These are phyloP conservation scores for Phytopythium oedochilum DNA, from an alignment of 352 stramenopile species.

Conservation along the genomic window DNA sequence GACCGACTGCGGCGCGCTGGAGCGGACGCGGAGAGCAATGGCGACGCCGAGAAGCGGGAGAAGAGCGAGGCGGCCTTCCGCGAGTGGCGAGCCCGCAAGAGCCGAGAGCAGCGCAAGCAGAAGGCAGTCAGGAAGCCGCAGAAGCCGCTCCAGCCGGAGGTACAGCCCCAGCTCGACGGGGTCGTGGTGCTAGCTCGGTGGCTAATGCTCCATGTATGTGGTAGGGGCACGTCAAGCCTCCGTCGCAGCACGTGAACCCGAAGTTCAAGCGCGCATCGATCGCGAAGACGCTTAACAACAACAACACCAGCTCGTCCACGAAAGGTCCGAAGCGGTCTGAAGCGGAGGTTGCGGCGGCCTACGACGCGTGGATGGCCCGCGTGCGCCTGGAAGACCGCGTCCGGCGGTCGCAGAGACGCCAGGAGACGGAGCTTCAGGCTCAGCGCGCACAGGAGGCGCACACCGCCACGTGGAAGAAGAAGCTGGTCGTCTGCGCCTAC, in stretches of 20 bases:
- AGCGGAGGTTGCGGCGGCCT: slow-evolving; percentile 15
- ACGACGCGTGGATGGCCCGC: slow-evolving; percentile 36
- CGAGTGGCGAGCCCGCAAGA: slow-evolving; percentile 34
- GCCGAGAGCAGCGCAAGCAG: slow-evolving; percentile 10
- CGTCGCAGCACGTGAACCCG: slow-evolving; percentile 51
- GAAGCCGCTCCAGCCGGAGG: background rate
- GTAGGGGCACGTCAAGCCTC: slow-evolving; percentile 18
- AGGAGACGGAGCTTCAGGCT: slow-evolving; percentile 18
- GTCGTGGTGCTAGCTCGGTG: background rate
- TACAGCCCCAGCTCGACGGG: background rate
- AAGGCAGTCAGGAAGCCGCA: slow-evolving; percentile 1
- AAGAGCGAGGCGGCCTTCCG: slow-evolving; percentile 30
- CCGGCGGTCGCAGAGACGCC: slow-evolving; percentile 20
- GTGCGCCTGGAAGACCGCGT: slow-evolving; percentile 45
- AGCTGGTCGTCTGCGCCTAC: slow-evolving; percentile 64
- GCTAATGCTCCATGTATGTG: too few relatives aligned
- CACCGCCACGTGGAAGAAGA: slow-evolving; percentile 54
- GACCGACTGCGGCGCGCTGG: too few relatives aligned
- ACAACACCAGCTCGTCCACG: background rate
- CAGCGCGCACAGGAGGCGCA: slow-evolving; percentile 33
- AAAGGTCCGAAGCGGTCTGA: too few relatives aligned
- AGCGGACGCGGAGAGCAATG: background rate
- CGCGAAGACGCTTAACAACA: background rate
- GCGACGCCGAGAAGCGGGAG: slow-evolving; percentile 12
- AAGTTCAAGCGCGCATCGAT: slow-evolving; percentile 15